Evolutionary conservation across 2,329 filamentous ascomycete genomes (phyloP), one percentile per base, ranked within the genome.

Genomic region (Lomentospora prolificans): DNA sequence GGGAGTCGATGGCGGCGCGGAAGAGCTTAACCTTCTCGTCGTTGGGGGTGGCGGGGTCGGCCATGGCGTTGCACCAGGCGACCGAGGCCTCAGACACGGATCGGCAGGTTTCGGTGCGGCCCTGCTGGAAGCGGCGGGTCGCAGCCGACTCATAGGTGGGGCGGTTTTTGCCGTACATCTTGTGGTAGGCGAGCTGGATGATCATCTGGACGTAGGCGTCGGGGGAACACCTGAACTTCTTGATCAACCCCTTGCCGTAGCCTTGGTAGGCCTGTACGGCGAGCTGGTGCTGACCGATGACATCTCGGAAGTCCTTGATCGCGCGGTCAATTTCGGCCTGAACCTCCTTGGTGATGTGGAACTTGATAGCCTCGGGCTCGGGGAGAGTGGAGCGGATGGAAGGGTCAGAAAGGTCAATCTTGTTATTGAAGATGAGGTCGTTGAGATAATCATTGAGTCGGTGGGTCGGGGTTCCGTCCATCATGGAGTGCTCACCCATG

Each of bases 401-500:
- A 6, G 89, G 80, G 68, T 90, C 81, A 58, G 86, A 87, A 67
- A 96, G 89, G 71, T 96, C 90, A 58, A 99, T 84, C 70, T 94
- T 95, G 75, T 96, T 92, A 75, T 86, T 86, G 74, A 96, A 91
- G 70, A 97, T 96, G 66, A 89, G 81, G 68, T 88, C 84, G 75
- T 92, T 95, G 67, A 95, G 81, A 67, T 90, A 94, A 78, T 99
- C 94, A 71, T 96, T 99, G 14, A 99, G 80, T 48, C 95, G 87
- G 73, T 97, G 94, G 2, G 95, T 99, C 1, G 95, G 91, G 5
- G 94, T 99, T 61, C 95, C 94, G 69, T 99, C 94, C 95, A 99
- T 99, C 94, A 99, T 97, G 65, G 89, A 95, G 79, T 99, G 94
- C 75, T 99, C 94, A 66, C 94, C 94, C 80, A 90, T 92, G 79